phyloP scores from a whole-genome alignment of 805 yeast species.

The Kazachstania taianensis region DNA sequence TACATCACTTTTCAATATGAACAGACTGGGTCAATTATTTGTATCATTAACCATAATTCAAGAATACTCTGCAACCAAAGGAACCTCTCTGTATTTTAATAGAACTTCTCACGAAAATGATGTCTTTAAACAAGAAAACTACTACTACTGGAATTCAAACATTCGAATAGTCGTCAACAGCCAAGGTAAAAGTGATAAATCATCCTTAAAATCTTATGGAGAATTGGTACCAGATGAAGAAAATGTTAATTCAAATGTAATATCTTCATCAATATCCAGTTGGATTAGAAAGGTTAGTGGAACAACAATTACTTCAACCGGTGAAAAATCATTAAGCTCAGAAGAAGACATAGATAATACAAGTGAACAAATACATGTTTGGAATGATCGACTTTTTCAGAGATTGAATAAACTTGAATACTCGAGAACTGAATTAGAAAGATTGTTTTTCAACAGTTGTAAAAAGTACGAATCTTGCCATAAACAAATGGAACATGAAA shows the following conservation, averaged over 20 bases:
- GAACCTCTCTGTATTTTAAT: not conserved
- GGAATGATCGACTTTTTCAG: constrained; percentile 6
- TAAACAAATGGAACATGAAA: not conserved
- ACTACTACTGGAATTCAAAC: constrained; percentile 11
- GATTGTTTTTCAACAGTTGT: constrained; percentile 4
- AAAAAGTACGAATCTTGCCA: not conserved
- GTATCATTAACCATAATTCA: constrained; percentile 17
- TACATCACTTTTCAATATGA: constrained; percentile 23
- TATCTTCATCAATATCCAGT: constrained; percentile 3
- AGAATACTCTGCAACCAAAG: constrained; percentile 4
- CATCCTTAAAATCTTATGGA: constrained; percentile 9
- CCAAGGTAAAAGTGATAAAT: constrained; percentile 5
- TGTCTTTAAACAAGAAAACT: constrained; percentile 6
- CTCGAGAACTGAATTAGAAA: constrained; percentile 12
- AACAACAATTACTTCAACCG: no score
- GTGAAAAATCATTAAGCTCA: not conserved
- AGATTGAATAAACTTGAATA: constrained; percentile 10
- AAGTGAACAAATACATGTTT: constrained; percentile 9
- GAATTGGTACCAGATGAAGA: constrained; percentile 11
- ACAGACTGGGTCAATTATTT: constrained; percentile 28
- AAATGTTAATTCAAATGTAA: no score
- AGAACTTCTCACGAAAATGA: not conserved
- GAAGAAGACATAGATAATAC: constrained; percentile 3
- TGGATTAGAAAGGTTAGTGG: constrained; percentile 10
- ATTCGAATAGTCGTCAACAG: constrained; percentile 2